Evolutionary conservation across 2,329 filamentous ascomycete species (phyloP), one percentile per base, ranked within the genome.

Genomic region (Paraphoma sp.): DNA sequence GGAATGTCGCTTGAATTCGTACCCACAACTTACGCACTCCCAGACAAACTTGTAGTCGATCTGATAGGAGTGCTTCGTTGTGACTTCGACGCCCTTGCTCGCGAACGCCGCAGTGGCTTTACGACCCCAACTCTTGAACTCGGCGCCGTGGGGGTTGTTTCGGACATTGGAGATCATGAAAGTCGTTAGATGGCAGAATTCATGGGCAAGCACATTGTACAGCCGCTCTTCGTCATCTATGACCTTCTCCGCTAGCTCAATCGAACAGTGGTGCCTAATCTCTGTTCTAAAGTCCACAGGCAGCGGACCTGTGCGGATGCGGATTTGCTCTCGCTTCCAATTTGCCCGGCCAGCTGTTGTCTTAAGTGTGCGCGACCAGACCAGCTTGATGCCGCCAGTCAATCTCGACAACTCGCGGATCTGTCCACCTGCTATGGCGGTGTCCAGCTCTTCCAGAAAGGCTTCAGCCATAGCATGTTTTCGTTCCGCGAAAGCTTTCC

Each of bases 31-130:
- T 4, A 74, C 79, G 73, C 94, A 98, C 42, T 84, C 81, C 94
- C 95, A 98, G 17, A 93, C 79, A 72, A 94, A 99, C 79, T 94
- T 96, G 80, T 92, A 97, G 65, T 93, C 89, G 69, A 98, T 98
- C 48, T 89, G 85, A 75, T 97, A 99, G 31, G 82, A 85, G 76
- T 99, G 94, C 71, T 91, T 96, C 0, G 93, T 97, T 1, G 93
- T 97, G 17, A 98, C 92, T 33, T 88, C 79, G 43, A 97, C 79
- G 4, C 86, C 88, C 2, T 86, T 81, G 45, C 84, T 72, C 2
- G 80, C 83, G 64, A 93, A 91, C 0, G 81, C 82, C 2, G 62
- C 64, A 79, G 85, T 76, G 80, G 86, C 74, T 81, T 85, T 48
- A 7, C 56, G 51, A 12, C 71, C 76, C 86, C 92, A 97, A 1